These are phyloP conservation scores for Syncephalastrum sp. DNA, from an alignment of 371 early-diverging fungal species.

Conservation along the genomic window DNA sequence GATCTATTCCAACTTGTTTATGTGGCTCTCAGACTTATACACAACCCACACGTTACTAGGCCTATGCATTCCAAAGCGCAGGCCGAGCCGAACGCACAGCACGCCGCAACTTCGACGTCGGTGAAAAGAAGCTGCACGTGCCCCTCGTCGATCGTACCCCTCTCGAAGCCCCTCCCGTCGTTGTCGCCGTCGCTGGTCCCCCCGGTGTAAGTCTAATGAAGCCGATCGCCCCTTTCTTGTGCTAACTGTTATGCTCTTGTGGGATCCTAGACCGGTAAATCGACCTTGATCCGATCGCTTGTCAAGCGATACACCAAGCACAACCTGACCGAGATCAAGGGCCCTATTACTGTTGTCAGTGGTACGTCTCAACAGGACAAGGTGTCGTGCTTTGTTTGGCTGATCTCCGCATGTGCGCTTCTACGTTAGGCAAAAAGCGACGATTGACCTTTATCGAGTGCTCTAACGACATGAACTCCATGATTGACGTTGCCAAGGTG, in stretches of 20 bases:
- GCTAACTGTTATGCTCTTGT: not conserved
- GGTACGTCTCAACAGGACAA: slow-evolving; percentile 40
- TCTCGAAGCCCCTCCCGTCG: slow-evolving; percentile 86
- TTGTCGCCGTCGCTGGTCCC: slow-evolving; percentile 96
- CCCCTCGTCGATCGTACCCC: slow-evolving; percentile 95
- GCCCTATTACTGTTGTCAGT: slow-evolving; percentile 95
- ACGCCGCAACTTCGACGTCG: slow-evolving; percentile 83
- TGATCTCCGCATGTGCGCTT: not conserved
- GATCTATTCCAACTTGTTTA: not conserved
- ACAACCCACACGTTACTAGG: slow-evolving; percentile 42
- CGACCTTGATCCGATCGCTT: slow-evolving; percentile 93
- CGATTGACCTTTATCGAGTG: slow-evolving; percentile 97
- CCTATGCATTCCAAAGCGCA: slow-evolving; percentile 83
- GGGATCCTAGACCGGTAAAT: slow-evolving; percentile 79
- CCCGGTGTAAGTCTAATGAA: slow-evolving; percentile 69
- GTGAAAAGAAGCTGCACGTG: slow-evolving; percentile 93
- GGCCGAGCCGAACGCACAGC: slow-evolving; percentile 75
- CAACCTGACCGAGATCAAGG: slow-evolving; percentile 86
- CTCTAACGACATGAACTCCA: slow-evolving; percentile 93
- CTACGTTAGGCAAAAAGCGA: slow-evolving; percentile 74
- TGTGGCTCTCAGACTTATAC: too few relatives aligned
- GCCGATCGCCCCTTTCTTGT: not conserved
- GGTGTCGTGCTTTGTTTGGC: not conserved
- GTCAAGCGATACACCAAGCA: slow-evolving; percentile 95
- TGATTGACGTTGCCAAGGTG: slow-evolving; percentile 98